Conservation (phyloP, 1,139 yeast genomes). For the Nematodospora anomalae region DNA sequence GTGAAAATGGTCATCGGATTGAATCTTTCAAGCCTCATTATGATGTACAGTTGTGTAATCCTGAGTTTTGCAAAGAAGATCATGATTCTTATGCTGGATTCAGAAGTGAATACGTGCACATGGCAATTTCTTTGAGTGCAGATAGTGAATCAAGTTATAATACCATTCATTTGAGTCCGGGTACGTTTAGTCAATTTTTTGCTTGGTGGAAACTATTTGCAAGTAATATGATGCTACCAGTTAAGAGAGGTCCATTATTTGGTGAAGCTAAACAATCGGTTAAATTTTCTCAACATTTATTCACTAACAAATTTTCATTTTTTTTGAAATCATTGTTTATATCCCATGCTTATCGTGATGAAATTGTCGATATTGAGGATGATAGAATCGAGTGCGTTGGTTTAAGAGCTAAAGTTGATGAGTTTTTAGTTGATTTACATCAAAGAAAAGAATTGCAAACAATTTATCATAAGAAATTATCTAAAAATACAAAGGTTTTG, state of each 20-base stretch:
- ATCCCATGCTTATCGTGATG: slow-evolving; percentile 40
- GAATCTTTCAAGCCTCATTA: slow-evolving; percentile 68
- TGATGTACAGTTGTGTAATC: slow-evolving; percentile 62
- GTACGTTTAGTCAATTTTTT: slow-evolving; percentile 40
- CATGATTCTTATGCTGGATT: slow-evolving; percentile 43
- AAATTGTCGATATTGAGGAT: slow-evolving; percentile 19
- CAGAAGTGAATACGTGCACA: slow-evolving; percentile 43
- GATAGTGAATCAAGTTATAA: slow-evolving; percentile 39
- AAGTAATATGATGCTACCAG: slow-evolving; percentile 44
- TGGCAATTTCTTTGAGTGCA: slow-evolving; percentile 58
- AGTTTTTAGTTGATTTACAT: slow-evolving; percentile 43
- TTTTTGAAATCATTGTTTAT: slow-evolving; percentile 40
- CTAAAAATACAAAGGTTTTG: slow-evolving; percentile 31
- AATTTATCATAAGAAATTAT: slow-evolving; percentile 31
- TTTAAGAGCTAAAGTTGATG: slow-evolving; percentile 40
- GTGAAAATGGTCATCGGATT: slow-evolving; percentile 42
- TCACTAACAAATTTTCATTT: slow-evolving; percentile 43
- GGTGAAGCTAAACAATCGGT: slow-evolving; percentile 36
- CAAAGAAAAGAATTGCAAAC: slow-evolving; percentile 46
- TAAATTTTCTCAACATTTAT: slow-evolving; percentile 46
- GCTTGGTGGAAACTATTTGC: slow-evolving; percentile 49
- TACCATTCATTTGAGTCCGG: slow-evolving; percentile 44
- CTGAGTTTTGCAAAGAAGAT: slow-evolving; percentile 49
- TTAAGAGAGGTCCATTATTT: slow-evolving; percentile 40
- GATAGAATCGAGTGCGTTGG: slow-evolving; percentile 41